Evolutionary conservation across 352 stramenopile genomes (phyloP), one percentile per base, ranked within the genome.

Genomic region (Plasmopara viticola): DNA sequence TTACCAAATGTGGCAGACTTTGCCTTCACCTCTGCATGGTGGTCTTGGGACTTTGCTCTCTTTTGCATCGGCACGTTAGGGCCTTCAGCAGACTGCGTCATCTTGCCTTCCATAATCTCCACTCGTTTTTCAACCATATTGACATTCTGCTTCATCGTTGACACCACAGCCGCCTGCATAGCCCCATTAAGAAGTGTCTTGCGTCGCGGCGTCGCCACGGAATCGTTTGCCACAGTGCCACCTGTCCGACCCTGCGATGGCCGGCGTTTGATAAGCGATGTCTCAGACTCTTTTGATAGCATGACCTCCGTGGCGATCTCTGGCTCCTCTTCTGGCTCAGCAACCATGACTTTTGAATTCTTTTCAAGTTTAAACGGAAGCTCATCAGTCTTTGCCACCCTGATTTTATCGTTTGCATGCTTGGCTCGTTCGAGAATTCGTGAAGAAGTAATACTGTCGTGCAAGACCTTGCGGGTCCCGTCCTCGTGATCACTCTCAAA

Each of bases 121-220:
- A 25, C 20, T 25, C 20, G 20, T 25, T 25, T 25, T 3, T 25
- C 20, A 25, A 25, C 20, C 20, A 3, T 25, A 25, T 25, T 25
- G 9, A 59, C 51, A 41, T 64, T 60, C 44, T 53, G 48, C 54
- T 72, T 62, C 62, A 70, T 71, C 9, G 49, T 58, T 39, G 59
- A 61, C 38, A 72, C 54, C 38, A 74, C 65, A 31, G 60, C 58
- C 31, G 58, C 62, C 35, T 70, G 61, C n/a, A 74, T 68, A 18
- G 58, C 65, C 15, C 51, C 65, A 25, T 60, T 38, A 29, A 66
- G 57, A 13, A 66, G 46, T 28, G 53, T 48, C 35, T 43, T 51
- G 20, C 50, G 51, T 31, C 51, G 51, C 18, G 60, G 41, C 51
- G 54, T 61, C 13, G 57, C 45, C 15, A 64, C 60, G 47, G 61